Evolutionary conservation across 2,329 filamentous ascomycete genomes (phyloP).

Genomic region (Alternaria tenuissima): DNA sequence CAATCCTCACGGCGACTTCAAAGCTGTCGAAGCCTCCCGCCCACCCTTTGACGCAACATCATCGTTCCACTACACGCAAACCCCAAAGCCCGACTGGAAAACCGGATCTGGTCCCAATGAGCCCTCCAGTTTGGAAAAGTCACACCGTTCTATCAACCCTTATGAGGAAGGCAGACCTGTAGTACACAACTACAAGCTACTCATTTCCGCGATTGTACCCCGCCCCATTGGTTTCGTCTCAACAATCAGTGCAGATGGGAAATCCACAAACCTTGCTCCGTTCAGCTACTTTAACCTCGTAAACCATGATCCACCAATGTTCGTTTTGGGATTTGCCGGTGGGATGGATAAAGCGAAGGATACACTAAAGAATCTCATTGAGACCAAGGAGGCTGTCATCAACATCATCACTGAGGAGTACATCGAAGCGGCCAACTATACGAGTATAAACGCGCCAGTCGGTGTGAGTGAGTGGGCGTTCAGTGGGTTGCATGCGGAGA

Average conservation of each 20-base stretch:
- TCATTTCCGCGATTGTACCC: slow-evolving; percentile 84
- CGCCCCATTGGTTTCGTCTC: slow-evolving; percentile 76
- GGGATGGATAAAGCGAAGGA: slow-evolving; percentile 74
- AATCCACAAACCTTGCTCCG: slow-evolving; percentile 78
- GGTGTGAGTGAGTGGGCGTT: slow-evolving; percentile 82
- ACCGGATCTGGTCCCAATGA: slow-evolving; percentile 72
- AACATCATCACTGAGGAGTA: slow-evolving; percentile 89
- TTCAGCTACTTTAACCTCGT: slow-evolving; percentile 88
- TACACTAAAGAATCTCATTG: slow-evolving; percentile 75
- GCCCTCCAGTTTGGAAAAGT: slow-evolving; percentile 59
- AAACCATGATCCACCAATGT: slow-evolving; percentile 85
- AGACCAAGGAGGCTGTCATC: slow-evolving; percentile 75
- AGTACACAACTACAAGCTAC: slow-evolving; percentile 85
- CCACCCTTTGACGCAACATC: slow-evolving; percentile 64
- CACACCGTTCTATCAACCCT: slow-evolving; percentile 82
- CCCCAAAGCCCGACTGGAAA: slow-evolving; percentile 70
- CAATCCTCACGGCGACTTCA: slow-evolving; percentile 79
- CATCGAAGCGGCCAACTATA: slow-evolving; percentile 86
- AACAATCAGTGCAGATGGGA: slow-evolving; percentile 68
- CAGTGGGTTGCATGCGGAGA: slow-evolving; percentile 75
- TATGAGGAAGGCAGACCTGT: slow-evolving; percentile 73
- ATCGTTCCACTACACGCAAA: slow-evolving; percentile 67
- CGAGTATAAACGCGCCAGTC: slow-evolving; percentile 78
- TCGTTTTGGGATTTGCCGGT: slow-evolving; percentile 70
- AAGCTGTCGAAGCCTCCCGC: slow-evolving; percentile 71